Base-by-base conservation (phyloP, 225 moss, liverwort and hornwort genomes). In the Lunularia cruciata region DNA sequence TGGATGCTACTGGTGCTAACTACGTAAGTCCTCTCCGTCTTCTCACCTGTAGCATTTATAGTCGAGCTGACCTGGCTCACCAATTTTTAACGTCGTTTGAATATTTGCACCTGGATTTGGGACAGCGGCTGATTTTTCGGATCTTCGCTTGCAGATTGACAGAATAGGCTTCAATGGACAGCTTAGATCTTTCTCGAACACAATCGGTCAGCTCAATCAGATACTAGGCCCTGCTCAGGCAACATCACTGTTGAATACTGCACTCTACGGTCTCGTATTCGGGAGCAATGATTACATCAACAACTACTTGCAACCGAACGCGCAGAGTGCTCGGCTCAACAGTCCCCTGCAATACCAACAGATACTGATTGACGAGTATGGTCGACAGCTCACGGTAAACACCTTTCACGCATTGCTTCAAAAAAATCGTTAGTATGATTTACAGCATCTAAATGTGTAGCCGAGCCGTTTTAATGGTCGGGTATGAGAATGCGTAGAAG, bases 241-340 rank as follows among this genome's bases (percentile, higher is more conserved):
- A 11, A 63, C 51, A 10, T 65, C 25, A 15, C 28, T 78, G 2
- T 20, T 78, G 36, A 58, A 69, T 11, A 40, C 46, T 14, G 69
- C 78, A 8, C 47, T 78, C 1, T 78, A 57, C 14, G 56, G 46
- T 2, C 68, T 78, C 36, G 73, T 69, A 23, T 31, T 70, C 23
- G 78, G 78, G 7, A 65, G 69, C 56, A 78, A 78, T 57, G 78
- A 78, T 60, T 78, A 78, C 57, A 78, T 78, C 69, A 78, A 78
- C 63, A 78, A 78, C 38, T 78, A 78, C 43, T 33, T 78, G 46
- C 72, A 66, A 55, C 20, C 38, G 2, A 37, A 38, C 5, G 73
- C 78, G 34, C 69, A 68, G 5, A 70, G 61, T 5, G 10, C 22
- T 33, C 38, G 26, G 16, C 40, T 35, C 18, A 73, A 57, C 63